Percentiles rank a stretch among this genome's conserved stretches.
These are phyloP conservation scores for Oryza meridionalis DNA, from an alignment of 176 grass and related monocot genomes.

Conservation along the genomic window DNA sequence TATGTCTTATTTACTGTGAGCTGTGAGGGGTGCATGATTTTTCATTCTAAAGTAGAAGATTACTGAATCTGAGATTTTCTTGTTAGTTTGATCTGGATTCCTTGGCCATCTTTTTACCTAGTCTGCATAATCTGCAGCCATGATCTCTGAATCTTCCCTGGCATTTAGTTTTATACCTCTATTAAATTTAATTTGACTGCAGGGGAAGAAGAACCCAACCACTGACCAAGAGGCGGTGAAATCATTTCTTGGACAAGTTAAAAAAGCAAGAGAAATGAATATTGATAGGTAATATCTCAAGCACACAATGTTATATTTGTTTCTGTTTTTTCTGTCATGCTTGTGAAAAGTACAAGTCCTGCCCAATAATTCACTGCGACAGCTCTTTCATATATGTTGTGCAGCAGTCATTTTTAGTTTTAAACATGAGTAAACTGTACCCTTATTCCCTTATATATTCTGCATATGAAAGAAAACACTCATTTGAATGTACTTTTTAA, in stretches of 20 bases:
- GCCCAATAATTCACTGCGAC: not conserved
- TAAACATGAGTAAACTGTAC: conserved; percentile 3
- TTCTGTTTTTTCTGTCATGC: not conserved
- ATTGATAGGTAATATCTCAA: conserved; percentile 69
- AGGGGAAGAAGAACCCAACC: conserved; percentile 96
- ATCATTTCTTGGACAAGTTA: conserved; percentile 73
- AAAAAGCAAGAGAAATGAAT: conserved; percentile 68
- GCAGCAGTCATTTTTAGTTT: not conserved
- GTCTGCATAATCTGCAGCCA: not conserved
- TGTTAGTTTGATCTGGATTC: not conserved
- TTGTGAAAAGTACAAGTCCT: not conserved
- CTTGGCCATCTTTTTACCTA: not conserved
- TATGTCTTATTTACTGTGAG: not conserved
- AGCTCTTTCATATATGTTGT: conserved; percentile 16
- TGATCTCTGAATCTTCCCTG: not conserved
- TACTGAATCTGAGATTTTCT: not conserved
- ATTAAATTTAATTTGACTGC: conserved; percentile 40
- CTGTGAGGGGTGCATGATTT: not conserved
- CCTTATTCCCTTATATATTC: not conserved
- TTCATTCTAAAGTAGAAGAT: not conserved
- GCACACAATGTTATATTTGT: not conserved
- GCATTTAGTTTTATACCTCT: not conserved
- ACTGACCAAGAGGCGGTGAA: conserved; percentile 69
- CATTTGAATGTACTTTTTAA: conserved; percentile 34
- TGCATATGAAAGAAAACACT: not conserved